Percentiles rank a stretch among this genome's conserved stretches.
Evolutionary conservation across 495 filamentous ascomycete genomes (phyloP).

Genomic region (Wilcoxina mikolae): DNA sequence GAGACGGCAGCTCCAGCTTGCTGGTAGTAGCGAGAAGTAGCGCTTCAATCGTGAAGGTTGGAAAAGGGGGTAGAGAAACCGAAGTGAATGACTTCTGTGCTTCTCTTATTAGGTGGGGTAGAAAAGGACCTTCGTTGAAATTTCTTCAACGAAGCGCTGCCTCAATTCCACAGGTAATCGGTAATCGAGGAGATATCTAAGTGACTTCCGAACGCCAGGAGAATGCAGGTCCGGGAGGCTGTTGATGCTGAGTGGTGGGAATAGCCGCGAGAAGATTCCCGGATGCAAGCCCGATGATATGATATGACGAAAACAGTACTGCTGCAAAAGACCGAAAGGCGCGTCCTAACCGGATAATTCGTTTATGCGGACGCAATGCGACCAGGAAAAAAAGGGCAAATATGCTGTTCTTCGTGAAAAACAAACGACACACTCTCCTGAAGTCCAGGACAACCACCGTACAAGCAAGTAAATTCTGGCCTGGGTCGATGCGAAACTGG

Average conservation of each 20-base stretch:
- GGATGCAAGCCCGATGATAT: slow-evolving; percentile 1
- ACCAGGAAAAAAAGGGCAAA: slow-evolving; percentile 1
- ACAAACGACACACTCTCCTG: neutral
- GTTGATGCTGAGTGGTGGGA: neutral
- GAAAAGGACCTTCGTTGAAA: neutral
- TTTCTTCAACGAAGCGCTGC: slow-evolving; percentile 5
- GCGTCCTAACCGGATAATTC: slow-evolving; percentile 3
- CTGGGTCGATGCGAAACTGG: neutral
- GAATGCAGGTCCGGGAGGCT: slow-evolving; percentile 2
- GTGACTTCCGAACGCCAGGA: neutral
- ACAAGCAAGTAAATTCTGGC: neutral
- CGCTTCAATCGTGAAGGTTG: slow-evolving; percentile 3
- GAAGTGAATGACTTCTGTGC: neutral
- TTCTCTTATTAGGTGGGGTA: slow-evolving; percentile 1
- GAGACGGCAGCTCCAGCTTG: slow-evolving; percentile 97
- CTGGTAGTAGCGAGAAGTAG: slow-evolving; percentile 40
- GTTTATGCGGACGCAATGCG: neutral
- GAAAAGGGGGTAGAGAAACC: neutral
- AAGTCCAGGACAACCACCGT: neutral
- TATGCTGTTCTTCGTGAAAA: neutral
- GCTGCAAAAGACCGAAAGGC: neutral
- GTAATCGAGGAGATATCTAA: neutral
- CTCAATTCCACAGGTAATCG: slow-evolving; percentile 1
- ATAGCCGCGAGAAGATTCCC: neutral
- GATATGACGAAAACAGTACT: neutral